Base-by-base conservation (phyloP, 2,329 filamentous ascomycete genomes). In the Chalaropsis ovoidea region DNA sequence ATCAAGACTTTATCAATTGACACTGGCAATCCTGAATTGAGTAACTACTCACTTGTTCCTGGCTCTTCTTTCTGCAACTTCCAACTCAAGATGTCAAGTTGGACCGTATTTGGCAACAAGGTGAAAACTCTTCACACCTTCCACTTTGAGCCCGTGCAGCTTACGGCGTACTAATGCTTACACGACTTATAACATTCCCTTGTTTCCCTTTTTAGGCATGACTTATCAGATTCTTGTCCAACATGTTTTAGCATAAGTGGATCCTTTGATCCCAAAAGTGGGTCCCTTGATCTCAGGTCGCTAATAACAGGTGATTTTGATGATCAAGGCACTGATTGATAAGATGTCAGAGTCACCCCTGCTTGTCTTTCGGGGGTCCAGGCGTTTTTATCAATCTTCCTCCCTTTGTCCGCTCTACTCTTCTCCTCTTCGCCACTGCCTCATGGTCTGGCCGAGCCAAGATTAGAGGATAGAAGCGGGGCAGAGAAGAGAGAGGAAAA, bases 121-220 rank as follows among this genome's bases (percentile, higher is more conserved):
- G 45, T 41, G 61, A 63, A 63, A 63, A 54, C 45, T 63, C 45
- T 63, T 35, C 61, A 63, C 27, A 39, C 43, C 24, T 62, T 49
- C 19, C 19, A 39, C 31, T 39, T 58, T 58, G 31, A n/a, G 54
- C 54, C 54, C 27, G 54, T 58, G 54, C 54, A 58, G 27, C 27
- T n/a, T 35, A 8, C 27, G 7, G 17, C 15, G 27, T 10, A 19
- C 52, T 10, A 17, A 56, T 35, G 11, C n/a, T 35, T 11, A 62
- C 35, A 17, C 35, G 17, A 62, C 54, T 58, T 39, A 39, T 39
- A 39, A n/a, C 4, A 3, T 58, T 58, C 54, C 31, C 27, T 39
- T 58, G 27, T 58, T 58, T 39, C 54, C 54, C 54, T 39, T 39
- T 58, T 58, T 58, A 58, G 54, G 17, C 54, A 58, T 39, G 54